A percentile compares a stretch with the other conserved stretches of the same genome.
phyloP scores from a whole-genome alignment of 352 stramenopile genomes.

The Pythium dissimile region DNA sequence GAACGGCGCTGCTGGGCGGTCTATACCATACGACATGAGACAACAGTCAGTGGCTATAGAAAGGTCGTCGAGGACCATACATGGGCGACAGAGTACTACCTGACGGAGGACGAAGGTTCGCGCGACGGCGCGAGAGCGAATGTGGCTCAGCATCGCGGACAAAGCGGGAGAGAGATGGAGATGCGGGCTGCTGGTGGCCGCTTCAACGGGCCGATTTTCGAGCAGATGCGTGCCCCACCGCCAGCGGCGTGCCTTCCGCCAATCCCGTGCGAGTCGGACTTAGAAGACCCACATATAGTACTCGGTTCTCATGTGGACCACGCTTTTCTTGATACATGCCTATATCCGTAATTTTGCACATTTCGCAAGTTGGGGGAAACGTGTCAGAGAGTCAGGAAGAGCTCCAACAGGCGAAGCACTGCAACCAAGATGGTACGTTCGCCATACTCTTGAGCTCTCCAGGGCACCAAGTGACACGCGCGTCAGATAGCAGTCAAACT shows the following conservation, averaged over 20 bases:
- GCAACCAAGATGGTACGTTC: constrained; percentile 4
- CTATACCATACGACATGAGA: too few relatives aligned
- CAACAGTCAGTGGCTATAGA: neutral
- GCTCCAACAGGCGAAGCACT: neutral
- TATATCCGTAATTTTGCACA: neutral
- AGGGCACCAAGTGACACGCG: neutral
- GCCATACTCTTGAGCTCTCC: neutral
- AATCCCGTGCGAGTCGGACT: constrained; percentile 2
- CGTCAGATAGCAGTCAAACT: neutral
- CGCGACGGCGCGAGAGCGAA: constrained; percentile 7
- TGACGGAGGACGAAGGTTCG: constrained; percentile 5
- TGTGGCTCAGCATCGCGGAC: constrained; percentile 19
- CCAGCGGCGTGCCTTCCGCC: constrained; percentile 11
- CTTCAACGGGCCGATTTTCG: neutral
- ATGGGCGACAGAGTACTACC: neutral
- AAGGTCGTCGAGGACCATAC: neutral
- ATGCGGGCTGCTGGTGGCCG: too few relatives aligned
- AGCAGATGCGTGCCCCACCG: too few relatives aligned
- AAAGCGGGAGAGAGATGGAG: too few relatives aligned
- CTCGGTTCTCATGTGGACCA: neutral
- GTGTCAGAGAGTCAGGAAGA: constrained; percentile 1
- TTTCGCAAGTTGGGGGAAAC: neutral
- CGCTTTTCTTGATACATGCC: neutral
- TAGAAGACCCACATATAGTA: neutral
- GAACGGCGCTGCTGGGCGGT: too few relatives aligned